Evolutionary conservation across 371 early-diverging fungal genomes (phyloP), one percentile per base, ranked within the genome.

Genomic region (Homolaphlyctis polyrhiza): DNA sequence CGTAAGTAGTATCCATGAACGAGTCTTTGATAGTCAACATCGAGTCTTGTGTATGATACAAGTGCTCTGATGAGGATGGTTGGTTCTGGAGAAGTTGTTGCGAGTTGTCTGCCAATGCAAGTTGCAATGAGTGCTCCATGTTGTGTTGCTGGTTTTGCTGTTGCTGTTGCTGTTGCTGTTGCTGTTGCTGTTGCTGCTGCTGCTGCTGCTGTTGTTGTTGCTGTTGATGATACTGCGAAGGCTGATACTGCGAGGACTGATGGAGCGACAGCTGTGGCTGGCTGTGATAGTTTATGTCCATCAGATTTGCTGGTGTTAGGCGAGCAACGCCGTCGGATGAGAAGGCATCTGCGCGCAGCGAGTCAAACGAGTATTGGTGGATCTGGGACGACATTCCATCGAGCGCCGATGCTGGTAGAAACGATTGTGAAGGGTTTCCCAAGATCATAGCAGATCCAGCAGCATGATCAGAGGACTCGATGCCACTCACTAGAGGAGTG

Each of bases 241-340:
- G n/a, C n/a, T n/a, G n/a, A n/a, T n/a, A n/a, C n/a, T n/a, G n/a
- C n/a, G n/a, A n/a, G n/a, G n/a, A n/a, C n/a, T n/a, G n/a, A n/a
- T n/a, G n/a, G n/a, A n/a, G n/a, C n/a, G n/a, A n/a, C n/a, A n/a
- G n/a, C n/a, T n/a, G n/a, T n/a, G n/a, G n/a, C n/a, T n/a, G n/a
- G n/a, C n/a, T n/a, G n/a, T n/a, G n/a, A n/a, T n/a, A n/a, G n/a
- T n/a, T n/a, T 45, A 88, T 49, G 47, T 84, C 83, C 87, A 87
- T 87, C 23, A 88, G 61, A 6, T 85, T 75, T 0, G 84, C 83
- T 2, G 88, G 88, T 0, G 87, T 90, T 14, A 85, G 85, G 29
- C 86, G 88, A 34, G 79, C 83, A 48, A 84, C 49, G 13, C 75
- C 67, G 23, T 70, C 58, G 35, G 67, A 71, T 35, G 70, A 18